Evolutionary conservation across 2,329 filamentous ascomycete genomes (phyloP).

Genomic region (Colletotrichum trifolii): DNA sequence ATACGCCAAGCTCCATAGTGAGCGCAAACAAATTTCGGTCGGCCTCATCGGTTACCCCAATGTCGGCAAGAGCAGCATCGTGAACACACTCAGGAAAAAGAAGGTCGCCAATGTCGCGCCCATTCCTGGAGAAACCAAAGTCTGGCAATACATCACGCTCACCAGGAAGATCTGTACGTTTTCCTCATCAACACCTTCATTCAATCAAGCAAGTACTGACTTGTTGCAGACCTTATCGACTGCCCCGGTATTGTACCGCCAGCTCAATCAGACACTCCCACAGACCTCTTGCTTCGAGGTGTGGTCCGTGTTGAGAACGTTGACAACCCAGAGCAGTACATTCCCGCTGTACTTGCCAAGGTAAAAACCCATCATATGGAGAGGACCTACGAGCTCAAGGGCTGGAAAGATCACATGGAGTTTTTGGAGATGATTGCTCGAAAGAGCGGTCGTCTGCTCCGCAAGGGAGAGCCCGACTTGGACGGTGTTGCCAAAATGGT

Average conservation of each 20-base stretch:
- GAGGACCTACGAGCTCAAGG: conserved; percentile 89
- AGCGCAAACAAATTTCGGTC: conserved; percentile 92
- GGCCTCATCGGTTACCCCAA: conserved; percentile 88
- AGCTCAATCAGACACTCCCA: conserved; percentile 82
- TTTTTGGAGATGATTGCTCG: conserved; percentile 89
- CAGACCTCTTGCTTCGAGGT: conserved; percentile 89
- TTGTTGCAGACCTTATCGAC: conserved; percentile 77
- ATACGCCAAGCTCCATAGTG: conserved; percentile 88
- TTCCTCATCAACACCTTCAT: too few species aligned
- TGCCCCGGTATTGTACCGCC: conserved; percentile 97
- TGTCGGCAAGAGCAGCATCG: conserved; percentile 95
- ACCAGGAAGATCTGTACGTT: conserved; percentile 81
- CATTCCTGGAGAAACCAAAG: conserved; percentile 96
- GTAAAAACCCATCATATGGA: conserved; percentile 91
- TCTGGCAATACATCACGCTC: conserved; percentile 97
- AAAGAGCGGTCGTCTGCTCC: conserved; percentile 86
- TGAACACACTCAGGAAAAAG: conserved; percentile 95
- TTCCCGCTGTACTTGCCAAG: conserved; percentile 79
- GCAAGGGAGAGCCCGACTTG: conserved; percentile 93
- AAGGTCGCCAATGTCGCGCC: conserved; percentile 94
- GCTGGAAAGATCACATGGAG: conserved; percentile 79
- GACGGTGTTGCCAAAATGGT: conserved; percentile 98
- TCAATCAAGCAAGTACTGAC: not conserved
- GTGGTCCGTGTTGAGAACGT: conserved; percentile 97
- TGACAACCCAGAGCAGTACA: conserved; percentile 92